Conservation (phyloP, 441 rosid species). For the Gossypium lobatum region DNA sequence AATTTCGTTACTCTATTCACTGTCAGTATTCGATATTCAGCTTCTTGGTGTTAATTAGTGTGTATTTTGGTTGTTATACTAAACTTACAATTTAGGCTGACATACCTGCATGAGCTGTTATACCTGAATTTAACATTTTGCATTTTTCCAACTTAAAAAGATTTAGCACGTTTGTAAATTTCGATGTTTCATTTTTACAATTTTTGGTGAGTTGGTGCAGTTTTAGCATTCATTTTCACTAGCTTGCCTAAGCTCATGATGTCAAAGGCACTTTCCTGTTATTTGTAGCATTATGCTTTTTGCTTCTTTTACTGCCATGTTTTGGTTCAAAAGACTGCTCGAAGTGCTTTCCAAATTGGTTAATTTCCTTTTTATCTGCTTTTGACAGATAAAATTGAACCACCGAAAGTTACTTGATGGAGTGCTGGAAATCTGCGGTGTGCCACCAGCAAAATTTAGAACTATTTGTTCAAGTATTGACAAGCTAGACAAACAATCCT, state of each 20-base stretch:
- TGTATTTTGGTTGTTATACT: background rate
- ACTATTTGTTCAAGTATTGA: conserved; percentile 57
- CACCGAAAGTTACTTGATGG: conserved; percentile 85
- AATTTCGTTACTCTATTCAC: background rate
- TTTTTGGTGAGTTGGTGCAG: background rate
- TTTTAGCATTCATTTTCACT: background rate
- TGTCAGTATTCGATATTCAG: background rate
- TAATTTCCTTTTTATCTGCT: background rate
- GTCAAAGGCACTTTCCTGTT: background rate
- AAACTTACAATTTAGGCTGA: conserved; percentile 1
- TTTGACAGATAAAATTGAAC: conserved; percentile 68
- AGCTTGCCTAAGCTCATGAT: background rate
- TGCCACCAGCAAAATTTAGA: conserved; percentile 52
- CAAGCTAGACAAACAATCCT: conserved; percentile 51
- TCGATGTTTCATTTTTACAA: background rate
- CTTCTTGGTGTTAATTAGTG: background rate
- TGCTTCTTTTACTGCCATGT: background rate
- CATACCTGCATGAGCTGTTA: background rate
- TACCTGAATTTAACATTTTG: background rate
- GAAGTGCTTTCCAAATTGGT: background rate
- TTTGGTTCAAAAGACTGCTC: background rate
- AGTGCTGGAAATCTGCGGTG: conserved; percentile 60
- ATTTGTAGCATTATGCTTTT: background rate
- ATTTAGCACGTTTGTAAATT: background rate
- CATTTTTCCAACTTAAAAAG: background rate